Percentiles rank a stretch among this genome's conserved stretches.
Evolutionary conservation across 2,329 filamentous ascomycete species (phyloP).

Genomic region (Ophiognomonia clavigignenti-juglandacearum): DNA sequence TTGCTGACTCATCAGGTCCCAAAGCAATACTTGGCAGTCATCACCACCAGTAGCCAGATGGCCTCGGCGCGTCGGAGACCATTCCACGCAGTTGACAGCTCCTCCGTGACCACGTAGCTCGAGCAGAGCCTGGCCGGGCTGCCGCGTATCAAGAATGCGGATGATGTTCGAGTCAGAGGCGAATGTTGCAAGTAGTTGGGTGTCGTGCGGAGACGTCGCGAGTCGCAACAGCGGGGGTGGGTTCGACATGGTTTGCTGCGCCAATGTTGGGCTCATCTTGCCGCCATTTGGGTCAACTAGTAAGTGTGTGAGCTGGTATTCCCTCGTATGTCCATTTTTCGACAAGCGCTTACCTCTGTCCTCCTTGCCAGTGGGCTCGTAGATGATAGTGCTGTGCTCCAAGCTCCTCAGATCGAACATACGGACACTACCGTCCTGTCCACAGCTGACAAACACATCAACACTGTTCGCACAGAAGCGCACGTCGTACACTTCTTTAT

Average conservation of each 20-base stretch:
- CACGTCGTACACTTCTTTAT: constrained; percentile 98
- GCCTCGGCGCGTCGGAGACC: constrained; percentile 83
- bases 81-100: constrained; percentile 88
- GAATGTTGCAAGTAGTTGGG: constrained; percentile 94
- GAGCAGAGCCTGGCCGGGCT: constrained; percentile 90
- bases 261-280: constrained; percentile 68
- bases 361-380: constrained; percentile 89
- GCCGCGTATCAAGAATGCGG: constrained; percentile 90
- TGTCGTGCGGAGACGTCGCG: constrained; percentile 90
- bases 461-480: constrained; percentile 96
- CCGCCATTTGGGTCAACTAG: constrained; percentile 49
- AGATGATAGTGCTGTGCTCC: constrained; percentile 98
- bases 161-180: constrained; percentile 89
- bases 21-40: constrained; percentile 85
- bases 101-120: constrained; percentile 87
- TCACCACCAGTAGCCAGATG: constrained; percentile 88
- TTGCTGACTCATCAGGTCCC: constrained; percentile 74
- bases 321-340: no score
- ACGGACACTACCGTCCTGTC: constrained; percentile 92
- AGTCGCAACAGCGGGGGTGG: constrained; percentile 74
- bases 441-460: constrained; percentile 98
- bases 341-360: constrained; percentile 65
- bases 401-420: constrained; percentile 98
- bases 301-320: no score
- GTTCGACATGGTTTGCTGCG: constrained; percentile 71